Evolutionary conservation across 2,329 filamentous ascomycete species (phyloP), one percentile per base, ranked within the genome.

Genomic region (Xylaria sp.): DNA sequence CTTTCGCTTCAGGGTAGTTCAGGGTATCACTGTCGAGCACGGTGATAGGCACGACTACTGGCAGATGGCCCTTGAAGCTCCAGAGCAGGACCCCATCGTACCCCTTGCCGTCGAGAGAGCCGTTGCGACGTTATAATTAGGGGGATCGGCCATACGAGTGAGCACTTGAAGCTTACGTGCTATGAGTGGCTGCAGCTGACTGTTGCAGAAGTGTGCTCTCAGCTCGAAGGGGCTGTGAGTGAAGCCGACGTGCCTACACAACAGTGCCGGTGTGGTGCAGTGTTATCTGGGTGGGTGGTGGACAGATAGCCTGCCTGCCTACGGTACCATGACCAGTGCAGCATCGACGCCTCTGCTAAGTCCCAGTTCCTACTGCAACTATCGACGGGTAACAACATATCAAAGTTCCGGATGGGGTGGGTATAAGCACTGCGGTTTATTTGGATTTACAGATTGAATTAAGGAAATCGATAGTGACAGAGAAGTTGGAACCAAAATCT

Each of bases 151-250:
- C 21, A 38, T 23, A 59, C 38, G 28, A 42, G 54, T 15, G 51
- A 19, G n/a, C 28, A 43, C 35, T 25, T 40, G 15, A 38, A 50
- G 60, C 60, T 54, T 63, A 57, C 40, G 51, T 49, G 17, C 37
- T n/a, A 21, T 60, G 56, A 57, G 53, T 63, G 56, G 63, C 53
- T 61, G 31, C 21, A 52, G 63, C 63, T 65, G 63, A 63, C n/a
- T 43, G 19, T 51, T 65, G 57, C 28, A 31, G 56, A 31, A 49
- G 43, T 57, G 28, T 31, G 23, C 38, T 28, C 37, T 65, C 63
- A 63, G 63, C 63, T 62, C 19, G 38, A 17, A 46, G 51, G 63
- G 62, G 59, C n/a, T n/a, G n/a, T 65, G 59, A 56, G 58, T 50
- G 56, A 21, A 31, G 28, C 9, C 28, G 28, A 31, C 28, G 28